Evolutionary conservation across 2,329 filamentous ascomycete genomes (phyloP), one percentile per base, ranked within the genome.

Genomic region (Coniochaeta hoffmannii): DNA sequence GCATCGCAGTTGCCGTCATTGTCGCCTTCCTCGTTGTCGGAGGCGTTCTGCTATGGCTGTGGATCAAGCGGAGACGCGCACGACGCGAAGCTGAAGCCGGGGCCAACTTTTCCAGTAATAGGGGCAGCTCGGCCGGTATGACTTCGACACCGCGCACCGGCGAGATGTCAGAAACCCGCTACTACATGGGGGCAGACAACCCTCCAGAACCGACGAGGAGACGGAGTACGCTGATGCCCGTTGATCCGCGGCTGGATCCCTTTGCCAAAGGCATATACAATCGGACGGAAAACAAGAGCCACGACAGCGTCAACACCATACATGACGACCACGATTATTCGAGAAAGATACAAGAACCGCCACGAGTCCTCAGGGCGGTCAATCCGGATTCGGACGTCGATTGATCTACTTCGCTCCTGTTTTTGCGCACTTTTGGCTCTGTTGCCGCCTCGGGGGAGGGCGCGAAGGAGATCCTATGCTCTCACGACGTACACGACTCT

Each of bases 321-420:
- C 79, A 79, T 56, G 83, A 87, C 64, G 81, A 86, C 58, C 81
- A 83, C 57, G 83, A 87, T 61, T 87, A 87, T 64, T 86, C 83
- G 36, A 73, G 83, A 59, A 74, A 76, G 60, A 82, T 86, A 14
- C 79, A 78, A 52, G 71, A 76, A 44, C 75, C 78, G 10, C 56
- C 59, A 6, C 73, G 78, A 62, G 80, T 86, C 8, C 72, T 87
- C n/a, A 75, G 83, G 60, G 82, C 82, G 9, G 82, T 75, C 30
- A 87, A 87, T 62, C 82, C 83, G 3, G 82, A 86, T 61, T 80
- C 80, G 1, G 69, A 68, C 14, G 66, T 70, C 32, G 60, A 68
- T 15, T 67, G 63, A 65, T 54, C 60, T 59, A 46, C 53, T 31
- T 14, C 28, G 14, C 24, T 38, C 14, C 24, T 53, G 15, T 32